These are phyloP conservation scores for Phytophthora pistaciae DNA, from an alignment of 352 stramenopile genomes.

Conservation along the genomic window DNA sequence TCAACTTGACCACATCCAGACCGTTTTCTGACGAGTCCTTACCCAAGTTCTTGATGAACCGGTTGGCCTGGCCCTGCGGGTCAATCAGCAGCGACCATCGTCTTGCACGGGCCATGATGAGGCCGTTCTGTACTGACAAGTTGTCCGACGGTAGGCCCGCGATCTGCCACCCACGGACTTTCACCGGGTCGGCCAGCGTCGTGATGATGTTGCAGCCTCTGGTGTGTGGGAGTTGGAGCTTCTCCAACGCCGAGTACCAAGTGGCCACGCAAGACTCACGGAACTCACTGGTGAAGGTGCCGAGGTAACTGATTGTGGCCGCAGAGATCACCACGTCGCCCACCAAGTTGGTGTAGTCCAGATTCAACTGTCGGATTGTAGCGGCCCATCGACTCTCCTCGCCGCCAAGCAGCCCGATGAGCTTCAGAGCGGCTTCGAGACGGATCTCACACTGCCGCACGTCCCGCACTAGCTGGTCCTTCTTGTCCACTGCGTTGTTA, in stretches of 20 bases:
- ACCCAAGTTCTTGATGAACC: conserved; percentile 94
- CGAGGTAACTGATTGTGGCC: conserved; percentile 94
- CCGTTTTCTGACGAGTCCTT: conserved; percentile 88
- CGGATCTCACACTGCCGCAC: conserved; percentile 87
- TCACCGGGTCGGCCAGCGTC: conserved; percentile 92
- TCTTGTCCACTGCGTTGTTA: conserved; percentile 88
- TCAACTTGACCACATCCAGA: conserved; percentile 87
- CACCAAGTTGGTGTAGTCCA: conserved; percentile 90
- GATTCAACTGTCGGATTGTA: conserved; percentile 83
- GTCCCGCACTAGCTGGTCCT: conserved; percentile 84
- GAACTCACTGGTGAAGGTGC: conserved; percentile 95
- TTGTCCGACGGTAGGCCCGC: conserved; percentile 92
- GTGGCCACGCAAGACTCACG: conserved; percentile 82
- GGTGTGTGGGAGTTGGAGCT: conserved; percentile 84
- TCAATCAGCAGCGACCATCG: conserved; percentile 94
- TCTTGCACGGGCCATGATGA: conserved; percentile 92
- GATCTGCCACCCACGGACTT: conserved; percentile 93
- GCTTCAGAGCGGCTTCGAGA: conserved; percentile 90
- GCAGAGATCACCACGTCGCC: conserved; percentile 93
- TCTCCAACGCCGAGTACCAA: conserved; percentile 86
- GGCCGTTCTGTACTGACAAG: conserved; percentile 93
- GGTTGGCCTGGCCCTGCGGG: conserved; percentile 93
- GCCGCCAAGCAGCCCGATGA: conserved; percentile 91
- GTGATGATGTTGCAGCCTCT: conserved; percentile 87
- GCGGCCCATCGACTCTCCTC: conserved; percentile 92